Evolutionary conservation across 805 yeast genomes (phyloP).

Genomic region (Ogataea sp.): DNA sequence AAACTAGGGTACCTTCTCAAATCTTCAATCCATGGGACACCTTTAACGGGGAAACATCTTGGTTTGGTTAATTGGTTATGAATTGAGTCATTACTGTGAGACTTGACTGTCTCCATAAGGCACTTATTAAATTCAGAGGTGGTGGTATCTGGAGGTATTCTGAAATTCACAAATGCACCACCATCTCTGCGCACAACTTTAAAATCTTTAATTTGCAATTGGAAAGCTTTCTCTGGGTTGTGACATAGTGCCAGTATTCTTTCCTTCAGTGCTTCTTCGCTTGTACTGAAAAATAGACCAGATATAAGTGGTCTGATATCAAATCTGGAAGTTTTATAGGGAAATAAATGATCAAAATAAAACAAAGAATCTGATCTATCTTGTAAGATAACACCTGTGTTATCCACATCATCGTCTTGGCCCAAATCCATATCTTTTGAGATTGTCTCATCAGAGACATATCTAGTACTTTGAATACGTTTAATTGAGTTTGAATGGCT

Average conservation of each 20-base stretch:
- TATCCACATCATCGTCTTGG: constrained; percentile 45
- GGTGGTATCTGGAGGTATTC: constrained; percentile 44
- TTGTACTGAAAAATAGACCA: constrained; percentile 28
- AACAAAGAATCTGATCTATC: constrained; percentile 41
- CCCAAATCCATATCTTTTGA: constrained; percentile 37
- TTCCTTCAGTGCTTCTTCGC: constrained; percentile 25
- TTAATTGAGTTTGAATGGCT: no score
- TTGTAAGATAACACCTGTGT: constrained; percentile 50
- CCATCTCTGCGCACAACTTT: constrained; percentile 79
- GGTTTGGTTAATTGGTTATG: constrained; percentile 40
- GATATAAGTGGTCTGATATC: constrained; percentile 38
- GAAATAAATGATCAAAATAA: constrained; percentile 46
- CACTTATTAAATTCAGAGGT: constrained; percentile 44
- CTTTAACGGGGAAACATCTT: constrained; percentile 67
- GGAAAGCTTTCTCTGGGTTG: constrained; percentile 7
- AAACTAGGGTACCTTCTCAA: constrained; percentile 67
- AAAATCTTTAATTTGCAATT: constrained; percentile 44
- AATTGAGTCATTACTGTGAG: constrained; percentile 19
- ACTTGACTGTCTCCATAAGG: constrained; percentile 31
- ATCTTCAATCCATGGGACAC: constrained; percentile 96
- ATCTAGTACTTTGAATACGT: neutral
- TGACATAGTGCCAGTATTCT: constrained; percentile 29
- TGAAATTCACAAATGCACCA: constrained; percentile 82
- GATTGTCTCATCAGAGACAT: constrained; percentile 22
- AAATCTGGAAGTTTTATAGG: constrained; percentile 26